These are phyloP conservation scores for Singerocomus inundabilis DNA, from an alignment of 1,284 basidiomycete genomes.

Conservation along the genomic window DNA sequence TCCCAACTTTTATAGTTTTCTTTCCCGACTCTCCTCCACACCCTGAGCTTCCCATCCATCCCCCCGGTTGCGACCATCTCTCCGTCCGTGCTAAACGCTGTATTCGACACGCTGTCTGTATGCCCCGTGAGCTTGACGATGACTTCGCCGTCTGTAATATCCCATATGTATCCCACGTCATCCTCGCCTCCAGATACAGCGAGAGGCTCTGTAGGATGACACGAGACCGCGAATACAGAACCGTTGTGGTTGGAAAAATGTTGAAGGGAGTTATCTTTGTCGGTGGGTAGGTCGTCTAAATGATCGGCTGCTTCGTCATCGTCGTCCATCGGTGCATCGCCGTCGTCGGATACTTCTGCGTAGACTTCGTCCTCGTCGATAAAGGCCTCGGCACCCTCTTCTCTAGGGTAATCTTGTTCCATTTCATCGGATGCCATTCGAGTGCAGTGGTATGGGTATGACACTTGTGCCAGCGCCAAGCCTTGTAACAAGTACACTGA, in stretches of 20 bases:
- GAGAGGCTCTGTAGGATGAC: slow-evolving; percentile 84
- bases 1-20: slow-evolving; percentile 83
- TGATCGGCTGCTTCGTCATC: slow-evolving; percentile 52
- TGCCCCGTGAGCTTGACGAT: slow-evolving; percentile 89
- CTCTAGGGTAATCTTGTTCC: slow-evolving; percentile 35
- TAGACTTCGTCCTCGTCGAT: slow-evolving; percentile 63
- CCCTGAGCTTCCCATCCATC: slow-evolving; percentile 92
- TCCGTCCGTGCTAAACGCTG: slow-evolving; percentile 84
- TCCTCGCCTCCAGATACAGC: slow-evolving; percentile 95
- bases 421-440: slow-evolving; percentile 20
- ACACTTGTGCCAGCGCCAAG: background rate
- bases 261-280: slow-evolving; percentile 64
- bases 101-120: slow-evolving; percentile 84
- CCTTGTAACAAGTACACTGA: slow-evolving; percentile 8
- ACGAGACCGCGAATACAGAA: slow-evolving; percentile 84
- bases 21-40: slow-evolving; percentile 83
- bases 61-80: slow-evolving; percentile 93
- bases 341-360: slow-evolving; percentile 65
- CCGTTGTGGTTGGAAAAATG: slow-evolving; percentile 60
- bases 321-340: slow-evolving; percentile 73
- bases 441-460: background rate
- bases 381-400: slow-evolving; percentile 49
- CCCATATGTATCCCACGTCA: slow-evolving; percentile 93
- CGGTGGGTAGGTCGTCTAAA: slow-evolving; percentile 40
- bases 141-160: slow-evolving; percentile 78